Percentiles rank a stretch among this genome's conserved stretches.
Evolutionary conservation across 2,329 filamentous ascomycete genomes (phyloP).

Genomic region (Ophiocordyceps australis): DNA sequence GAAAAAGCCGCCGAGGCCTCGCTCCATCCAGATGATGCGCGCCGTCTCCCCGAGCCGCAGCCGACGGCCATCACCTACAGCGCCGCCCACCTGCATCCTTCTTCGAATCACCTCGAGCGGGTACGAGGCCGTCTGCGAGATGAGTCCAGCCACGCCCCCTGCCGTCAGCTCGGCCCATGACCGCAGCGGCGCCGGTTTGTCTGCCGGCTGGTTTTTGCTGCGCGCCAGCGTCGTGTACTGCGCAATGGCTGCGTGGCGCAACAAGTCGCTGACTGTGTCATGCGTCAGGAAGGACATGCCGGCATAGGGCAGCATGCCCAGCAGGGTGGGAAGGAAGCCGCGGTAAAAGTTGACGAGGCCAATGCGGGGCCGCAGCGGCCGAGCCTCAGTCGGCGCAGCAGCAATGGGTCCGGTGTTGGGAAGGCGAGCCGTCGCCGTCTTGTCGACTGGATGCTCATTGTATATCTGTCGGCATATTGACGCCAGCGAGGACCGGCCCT

Average conservation of each 20-base stretch:
- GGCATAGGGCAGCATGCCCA: slow-evolving; percentile 94
- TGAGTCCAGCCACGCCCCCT: slow-evolving; percentile 70
- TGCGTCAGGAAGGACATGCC: slow-evolving; percentile 92
- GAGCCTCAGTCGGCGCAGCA: no score
- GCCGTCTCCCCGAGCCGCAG: slow-evolving; percentile 67
- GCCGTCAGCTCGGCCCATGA: slow-evolving; percentile 76
- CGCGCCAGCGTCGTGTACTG: slow-evolving; percentile 58
- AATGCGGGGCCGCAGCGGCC: slow-evolving; percentile 10
- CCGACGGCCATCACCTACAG: slow-evolving; percentile 74
- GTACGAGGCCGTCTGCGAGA: slow-evolving; percentile 85
- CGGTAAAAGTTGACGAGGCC: slow-evolving; percentile 88
- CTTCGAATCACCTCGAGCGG: slow-evolving; percentile 83
- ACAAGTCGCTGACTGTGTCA: slow-evolving; percentile 70
- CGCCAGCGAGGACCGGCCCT: slow-evolving; percentile 50
- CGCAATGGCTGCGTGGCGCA: slow-evolving; percentile 51
- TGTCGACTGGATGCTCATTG: slow-evolving; percentile 42
- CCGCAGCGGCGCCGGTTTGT: slow-evolving; percentile 54
- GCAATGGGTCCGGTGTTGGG: no score
- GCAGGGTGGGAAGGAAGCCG: slow-evolving; percentile 74
- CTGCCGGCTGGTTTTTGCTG: slow-evolving; percentile 29
- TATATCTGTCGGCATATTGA: slow-evolving; percentile 79
- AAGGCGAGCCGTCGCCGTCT: slow-evolving; percentile 10
- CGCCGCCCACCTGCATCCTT: slow-evolving; percentile 91
- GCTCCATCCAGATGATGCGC: slow-evolving; percentile 54
- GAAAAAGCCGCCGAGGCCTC: slow-evolving; percentile 69